Evolutionary conservation across 2,329 filamentous ascomycete genomes (phyloP).

Genomic region (Xylaria sp.): DNA sequence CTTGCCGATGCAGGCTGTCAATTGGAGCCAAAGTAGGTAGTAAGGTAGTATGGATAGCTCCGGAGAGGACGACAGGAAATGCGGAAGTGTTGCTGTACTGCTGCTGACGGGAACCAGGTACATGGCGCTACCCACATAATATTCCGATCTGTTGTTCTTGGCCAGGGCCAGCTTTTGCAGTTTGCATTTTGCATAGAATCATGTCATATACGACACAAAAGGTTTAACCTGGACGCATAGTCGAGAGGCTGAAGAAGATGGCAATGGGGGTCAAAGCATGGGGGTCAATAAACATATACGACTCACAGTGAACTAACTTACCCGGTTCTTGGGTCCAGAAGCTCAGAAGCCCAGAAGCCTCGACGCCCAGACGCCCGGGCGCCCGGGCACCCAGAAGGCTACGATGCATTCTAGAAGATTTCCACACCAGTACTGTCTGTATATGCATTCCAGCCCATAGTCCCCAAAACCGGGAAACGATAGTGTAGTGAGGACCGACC

Average conservation of each 20-base stretch:
- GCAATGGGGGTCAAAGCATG: constrained; percentile 19
- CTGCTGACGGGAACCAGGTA: constrained; percentile 1
- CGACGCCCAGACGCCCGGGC: too few species aligned
- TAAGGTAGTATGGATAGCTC: not conserved
- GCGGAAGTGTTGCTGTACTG: not conserved
- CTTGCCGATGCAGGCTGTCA: constrained; percentile 12
- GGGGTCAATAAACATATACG: constrained; percentile 14
- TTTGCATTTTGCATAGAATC: constrained; percentile 29
- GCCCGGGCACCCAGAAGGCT: not conserved
- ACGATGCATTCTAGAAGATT: constrained; percentile 26
- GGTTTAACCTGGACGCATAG: not conserved
- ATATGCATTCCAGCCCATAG: constrained; percentile 14
- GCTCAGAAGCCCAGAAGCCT: too few species aligned
- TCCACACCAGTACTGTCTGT: constrained; percentile 7
- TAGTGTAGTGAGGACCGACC: not conserved
- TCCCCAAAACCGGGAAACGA: constrained; percentile 13
- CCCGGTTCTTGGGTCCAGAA: not conserved
- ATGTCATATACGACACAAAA: constrained; percentile 20
- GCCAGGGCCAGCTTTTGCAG: not conserved
- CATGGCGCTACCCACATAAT: not conserved
- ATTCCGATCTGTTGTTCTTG: constrained; percentile 1
- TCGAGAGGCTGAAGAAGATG: constrained; percentile 32
- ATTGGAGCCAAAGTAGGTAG: not conserved
- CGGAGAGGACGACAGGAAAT: not conserved
- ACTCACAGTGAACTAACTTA: too few species aligned